Base-by-base conservation (phyloP, 78 protist genomes). In the Emiliania huxleyi region DNA sequence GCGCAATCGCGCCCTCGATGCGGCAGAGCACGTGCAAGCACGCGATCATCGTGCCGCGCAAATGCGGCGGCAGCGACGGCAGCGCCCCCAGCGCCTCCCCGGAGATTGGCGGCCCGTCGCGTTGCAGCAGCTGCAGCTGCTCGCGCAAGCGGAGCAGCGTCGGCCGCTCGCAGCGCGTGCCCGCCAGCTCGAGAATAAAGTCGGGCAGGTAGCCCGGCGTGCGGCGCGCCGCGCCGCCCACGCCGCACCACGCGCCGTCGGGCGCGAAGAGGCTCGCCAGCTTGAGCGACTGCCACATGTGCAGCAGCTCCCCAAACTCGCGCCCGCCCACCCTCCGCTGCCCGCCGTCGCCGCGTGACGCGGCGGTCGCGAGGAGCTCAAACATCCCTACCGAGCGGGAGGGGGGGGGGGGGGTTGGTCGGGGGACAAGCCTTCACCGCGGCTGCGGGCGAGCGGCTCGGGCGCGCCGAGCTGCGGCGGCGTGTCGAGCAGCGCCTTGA, bases 211-310 rank as follows among this genome's bases (percentile, higher is more conserved):
- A 40, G 18, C 85, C 85, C 22, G 46, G 33, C 37, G 25, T 2
- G 46, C 48, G 48, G 46, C 18, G 2, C 29, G 46, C 48, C 33
- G 1, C 35, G n/a, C n/a, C n/a, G n/a, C n/a, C n/a, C n/a, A n/a
- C n/a, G n/a, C n/a, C n/a, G n/a, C n/a, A n/a, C n/a, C n/a, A n/a
- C n/a, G n/a, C n/a, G n/a, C n/a, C n/a, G n/a, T n/a, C n/a, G n/a
- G n/a, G n/a, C n/a, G n/a, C n/a, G n/a, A n/a, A n/a, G n/a, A n/a
- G n/a, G 35, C 15, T 77, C 29, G 6, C 85, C 26, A 77, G 42
- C 44, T 77, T 77, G 46, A 77, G 85, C 44, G 46, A 18, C 37
- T 77, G 46, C 85, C 85, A 77, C 85, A 77, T 77, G 85, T 35
- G 48, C 46, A 77, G 46, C 44, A 40, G 85, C n/a, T 45, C 48